Conservation (phyloP, 257 asterid species). For the Datura wrightii region DNA sequence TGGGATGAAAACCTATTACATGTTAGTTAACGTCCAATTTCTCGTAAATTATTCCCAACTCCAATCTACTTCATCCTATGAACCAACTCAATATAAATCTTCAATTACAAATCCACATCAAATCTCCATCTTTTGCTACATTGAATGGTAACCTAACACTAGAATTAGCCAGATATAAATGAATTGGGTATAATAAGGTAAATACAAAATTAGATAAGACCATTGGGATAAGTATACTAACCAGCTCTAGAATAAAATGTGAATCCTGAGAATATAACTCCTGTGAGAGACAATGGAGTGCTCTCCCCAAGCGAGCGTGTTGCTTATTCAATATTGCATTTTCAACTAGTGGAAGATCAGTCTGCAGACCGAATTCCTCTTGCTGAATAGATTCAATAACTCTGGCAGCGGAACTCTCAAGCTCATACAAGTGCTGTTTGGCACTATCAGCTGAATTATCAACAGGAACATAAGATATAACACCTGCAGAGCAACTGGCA, state of each 20-base stretch:
- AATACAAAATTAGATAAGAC: neutral
- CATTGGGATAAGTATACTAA: constrained; percentile 57
- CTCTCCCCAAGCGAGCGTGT: constrained; percentile 97
- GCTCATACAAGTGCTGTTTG: constrained; percentile 26
- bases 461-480: constrained; percentile 39
- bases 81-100: constrained; percentile 1
- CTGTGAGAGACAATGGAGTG: constrained; percentile 95
- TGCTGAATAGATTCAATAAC: constrained; percentile 73
- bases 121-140: neutral
- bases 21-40: neutral
- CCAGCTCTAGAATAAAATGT: constrained; percentile 97
- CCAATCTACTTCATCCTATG: constrained; percentile 4
- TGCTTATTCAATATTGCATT: constrained; percentile 85
- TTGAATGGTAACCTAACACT: neutral
- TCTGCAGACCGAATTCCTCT: constrained; percentile 90
- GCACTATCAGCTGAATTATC: constrained; percentile 37
- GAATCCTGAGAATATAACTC: constrained; percentile 98
- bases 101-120: neutral
- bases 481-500: constrained; percentile 35
- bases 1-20: neutral
- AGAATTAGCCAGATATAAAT: constrained; percentile 8
- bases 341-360: constrained; percentile 62
- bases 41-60: neutral
- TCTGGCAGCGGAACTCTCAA: constrained; percentile 47
- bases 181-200: neutral